Base-by-base conservation (phyloP, 1,284 basidiomycete species). In the Papiliotrema laurentii region DNA sequence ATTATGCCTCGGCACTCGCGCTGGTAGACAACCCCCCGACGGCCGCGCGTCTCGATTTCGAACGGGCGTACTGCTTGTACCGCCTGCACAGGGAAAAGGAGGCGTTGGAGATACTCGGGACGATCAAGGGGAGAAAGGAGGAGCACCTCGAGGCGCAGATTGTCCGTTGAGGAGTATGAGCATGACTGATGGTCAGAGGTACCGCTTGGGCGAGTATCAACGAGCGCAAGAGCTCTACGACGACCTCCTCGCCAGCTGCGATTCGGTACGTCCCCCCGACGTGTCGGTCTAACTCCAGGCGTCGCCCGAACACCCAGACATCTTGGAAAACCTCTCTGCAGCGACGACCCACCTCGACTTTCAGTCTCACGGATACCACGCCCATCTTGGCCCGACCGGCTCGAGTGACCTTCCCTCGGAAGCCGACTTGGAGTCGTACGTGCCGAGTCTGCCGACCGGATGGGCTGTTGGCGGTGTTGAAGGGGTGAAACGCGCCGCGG, bases 221-320 rank as follows among this genome's bases (percentile, higher is more conserved):
- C 69, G 74, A 11, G 84, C 87, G 10, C 81, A 84, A 55, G 81
- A 85, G 46, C 68, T 89, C 34, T 92, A 91, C 71, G 86, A 83
- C 55, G 80, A 84, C 40, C 77, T 93, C 1, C 78, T 91, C 4
- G 85, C 87, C 56, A 82, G 81, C 14, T 82, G 83, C 39, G 81
- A 86, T 50, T 79, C 82, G 36, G 87, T 89, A 41, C 58, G 71
- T 56, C 42, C 11, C 2, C 28, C 24, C 19, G 19, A 16, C 24
- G 5, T 5, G 4, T 24, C 6, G 4, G 27, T 10, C n/a, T 11
- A 41, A 36, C n/a, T 18, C 45, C 64, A 89, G 86, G 76, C 83
- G 57, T 84, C 87, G n/a, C 85, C 90, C 62, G 89, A 92, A 75
- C 81, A 88, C 64, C 81, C 84, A 6, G 89, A 92, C 66, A 83